phyloP scores from a whole-genome alignment of 441 rosid genomes.

The Macaranga tanarius region DNA sequence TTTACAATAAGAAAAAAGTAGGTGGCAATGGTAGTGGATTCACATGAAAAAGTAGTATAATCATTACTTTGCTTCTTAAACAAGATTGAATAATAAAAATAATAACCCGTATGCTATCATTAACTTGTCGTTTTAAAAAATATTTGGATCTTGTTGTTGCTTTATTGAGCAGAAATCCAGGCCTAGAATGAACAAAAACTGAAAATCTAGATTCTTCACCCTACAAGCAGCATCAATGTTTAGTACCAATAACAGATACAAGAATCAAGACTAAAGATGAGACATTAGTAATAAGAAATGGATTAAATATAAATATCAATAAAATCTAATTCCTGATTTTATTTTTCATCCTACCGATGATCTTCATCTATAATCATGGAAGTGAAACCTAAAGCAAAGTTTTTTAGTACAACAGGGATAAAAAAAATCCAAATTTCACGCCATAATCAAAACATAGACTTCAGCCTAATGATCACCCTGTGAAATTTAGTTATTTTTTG shows the following conservation, averaged over 20 bases:
- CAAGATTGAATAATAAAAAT: not conserved
- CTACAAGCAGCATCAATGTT: slow-evolving; percentile 39
- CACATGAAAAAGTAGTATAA: no score
- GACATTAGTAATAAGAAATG: not conserved
- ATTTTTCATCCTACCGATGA: not conserved
- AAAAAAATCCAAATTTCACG: no score
- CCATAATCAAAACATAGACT: not conserved
- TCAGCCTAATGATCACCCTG: no score
- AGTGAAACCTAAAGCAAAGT: not conserved
- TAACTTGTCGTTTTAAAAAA: slow-evolving; percentile 81
- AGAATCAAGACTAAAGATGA: not conserved
- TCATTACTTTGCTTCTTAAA: no score
- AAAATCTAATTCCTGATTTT: not conserved
- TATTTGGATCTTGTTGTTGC: slow-evolving; percentile 73
- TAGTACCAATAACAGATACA: not conserved
- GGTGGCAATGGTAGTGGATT: not conserved
- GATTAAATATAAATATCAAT: not conserved
- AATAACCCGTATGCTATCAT: slow-evolving; percentile 80
- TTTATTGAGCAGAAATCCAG: slow-evolving; percentile 79
- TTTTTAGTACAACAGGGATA: not conserved
- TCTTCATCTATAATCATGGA: not conserved
- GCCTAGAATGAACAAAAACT: slow-evolving; percentile 89
- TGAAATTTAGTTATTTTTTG: no score
- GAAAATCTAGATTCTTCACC: slow-evolving; percentile 76
- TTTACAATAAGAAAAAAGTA: not conserved